Evolutionary conservation across 1,284 basidiomycete species (phyloP).

Genomic region (Inonotus obliquus): DNA sequence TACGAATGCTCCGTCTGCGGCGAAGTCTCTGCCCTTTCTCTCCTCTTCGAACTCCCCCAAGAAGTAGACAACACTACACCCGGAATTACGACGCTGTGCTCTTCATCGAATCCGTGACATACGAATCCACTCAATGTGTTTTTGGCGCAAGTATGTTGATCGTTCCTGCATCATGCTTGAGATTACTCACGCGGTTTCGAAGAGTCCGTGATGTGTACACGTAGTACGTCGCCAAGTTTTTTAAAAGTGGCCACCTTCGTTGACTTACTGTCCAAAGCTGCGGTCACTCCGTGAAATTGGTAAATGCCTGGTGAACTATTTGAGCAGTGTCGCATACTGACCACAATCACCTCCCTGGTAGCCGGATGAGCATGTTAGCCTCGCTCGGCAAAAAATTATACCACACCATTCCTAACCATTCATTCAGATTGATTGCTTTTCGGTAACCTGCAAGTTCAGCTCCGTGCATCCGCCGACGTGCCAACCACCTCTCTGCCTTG

Average conservation of each 20-base stretch:
- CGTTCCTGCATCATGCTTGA: background rate
- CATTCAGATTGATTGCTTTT: slow-evolving; percentile 57
- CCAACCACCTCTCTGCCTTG: slow-evolving; percentile 44
- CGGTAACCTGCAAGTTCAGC: slow-evolving; percentile 61
- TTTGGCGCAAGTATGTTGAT: slow-evolving; percentile 17
- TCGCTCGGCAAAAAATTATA: background rate
- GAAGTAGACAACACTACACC: background rate
- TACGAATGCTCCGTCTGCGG: background rate
- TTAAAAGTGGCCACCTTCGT: background rate
- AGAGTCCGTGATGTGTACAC: slow-evolving; percentile 18
- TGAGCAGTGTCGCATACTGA: background rate
- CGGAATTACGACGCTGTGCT: background rate
- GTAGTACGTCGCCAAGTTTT: background rate
- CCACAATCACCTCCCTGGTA: background rate
- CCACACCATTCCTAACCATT: background rate
- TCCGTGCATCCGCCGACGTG: slow-evolving; percentile 50
- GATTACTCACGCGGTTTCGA: background rate
- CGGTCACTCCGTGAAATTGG: slow-evolving; percentile 12
- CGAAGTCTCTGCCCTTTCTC: background rate
- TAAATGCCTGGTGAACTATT: background rate
- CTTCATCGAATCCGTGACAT: background rate
- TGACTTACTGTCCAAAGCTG: slow-evolving; percentile 7
- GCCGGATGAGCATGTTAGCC: slow-evolving; percentile 19
- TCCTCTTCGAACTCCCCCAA: background rate
- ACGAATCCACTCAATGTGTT: slow-evolving; percentile 9